phyloP scores from a whole-genome alignment of 768 basidiomycete genomes.

The Hypsizygus marmoreus region DNA sequence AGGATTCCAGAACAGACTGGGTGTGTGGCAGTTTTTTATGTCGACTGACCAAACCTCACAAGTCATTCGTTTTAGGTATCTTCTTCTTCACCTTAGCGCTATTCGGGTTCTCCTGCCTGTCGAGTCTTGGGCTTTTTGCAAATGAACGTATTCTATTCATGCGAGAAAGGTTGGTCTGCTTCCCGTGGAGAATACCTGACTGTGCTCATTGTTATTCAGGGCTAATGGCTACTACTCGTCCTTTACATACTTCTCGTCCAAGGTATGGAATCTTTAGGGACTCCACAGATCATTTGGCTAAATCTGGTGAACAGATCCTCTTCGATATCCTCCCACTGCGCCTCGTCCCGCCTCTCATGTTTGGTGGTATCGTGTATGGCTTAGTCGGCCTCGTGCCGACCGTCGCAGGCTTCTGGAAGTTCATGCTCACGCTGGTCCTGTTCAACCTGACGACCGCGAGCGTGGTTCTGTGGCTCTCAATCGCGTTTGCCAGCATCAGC shows the following conservation, averaged over 20 bases:
- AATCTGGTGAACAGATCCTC: conserved; percentile 57
- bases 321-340: conserved; percentile 96
- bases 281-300: background rate
- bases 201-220: conserved; percentile 38
- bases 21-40: conserved; percentile 34
- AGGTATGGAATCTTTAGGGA: conserved; percentile 43
- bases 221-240: conserved; percentile 98
- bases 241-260: conserved; percentile 95
- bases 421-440: conserved; percentile 91
- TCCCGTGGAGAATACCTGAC: background rate
- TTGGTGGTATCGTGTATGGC: conserved; percentile 94
- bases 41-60: too few relatives aligned
- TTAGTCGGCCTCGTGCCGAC: conserved; percentile 93
- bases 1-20: conserved; percentile 94
- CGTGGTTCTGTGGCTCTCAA: conserved; percentile 87
- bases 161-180: conserved; percentile 78
- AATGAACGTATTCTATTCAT: conserved; percentile 96
- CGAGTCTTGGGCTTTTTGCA: conserved; percentile 91
- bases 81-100: conserved; percentile 98
- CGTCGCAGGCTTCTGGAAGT: conserved; percentile 94
- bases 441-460: conserved; percentile 97
- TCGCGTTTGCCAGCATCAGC: conserved; percentile 82
- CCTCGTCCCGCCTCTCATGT: conserved; percentile 92
- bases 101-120: conserved; percentile 96
- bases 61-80: conserved; percentile 61